Percentiles rank a stretch among this genome's conserved stretches.
Conservation (phyloP, 176 grass and related monocot species). For the Areca catechu region DNA sequence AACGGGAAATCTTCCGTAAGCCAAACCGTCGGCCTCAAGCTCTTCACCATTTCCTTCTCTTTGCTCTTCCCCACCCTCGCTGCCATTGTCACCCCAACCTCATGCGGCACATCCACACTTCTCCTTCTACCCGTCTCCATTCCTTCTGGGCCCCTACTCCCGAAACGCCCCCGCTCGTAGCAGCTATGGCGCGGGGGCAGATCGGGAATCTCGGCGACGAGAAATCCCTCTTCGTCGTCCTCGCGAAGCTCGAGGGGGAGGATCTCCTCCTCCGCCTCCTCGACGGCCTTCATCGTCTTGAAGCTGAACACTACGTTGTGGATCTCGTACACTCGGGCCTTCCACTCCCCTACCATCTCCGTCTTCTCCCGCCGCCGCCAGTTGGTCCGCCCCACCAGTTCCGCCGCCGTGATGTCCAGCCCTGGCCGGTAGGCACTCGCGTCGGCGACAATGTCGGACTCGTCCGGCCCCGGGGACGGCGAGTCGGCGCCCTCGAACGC, state of each 20-base stretch:
- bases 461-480: conserved; percentile 24
- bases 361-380: conserved; percentile 94
- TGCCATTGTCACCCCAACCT: conserved; percentile 18
- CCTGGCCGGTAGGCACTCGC: conserved; percentile 73
- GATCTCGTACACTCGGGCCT: conserved; percentile 72
- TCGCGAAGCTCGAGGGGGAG: conserved; percentile 76
- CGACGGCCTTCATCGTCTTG: conserved; percentile 65
- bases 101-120: conserved; percentile 63
- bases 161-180: conserved; percentile 51
- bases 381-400: conserved; percentile 67
- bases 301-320: conserved; percentile 95
- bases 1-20: conserved; percentile 92
- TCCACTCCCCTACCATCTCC: conserved; percentile 87
- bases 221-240: conserved; percentile 77
- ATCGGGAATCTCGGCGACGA: conserved; percentile 76
- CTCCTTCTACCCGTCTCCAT: conserved; percentile 45
- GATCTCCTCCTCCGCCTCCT: conserved; percentile 28
- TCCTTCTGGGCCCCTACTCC: conserved; percentile 32
- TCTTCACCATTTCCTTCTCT: conserved; percentile 98
- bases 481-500: conserved; percentile 64
- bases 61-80: conserved; percentile 52
- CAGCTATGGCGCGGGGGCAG: conserved; percentile 57
- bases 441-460: conserved; percentile 57
- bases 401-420: conserved; percentile 64
- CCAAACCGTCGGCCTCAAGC: conserved; percentile 77